phyloP scores from a whole-genome alignment of 345 rosid genomes.

The Reutealis trisperma region DNA sequence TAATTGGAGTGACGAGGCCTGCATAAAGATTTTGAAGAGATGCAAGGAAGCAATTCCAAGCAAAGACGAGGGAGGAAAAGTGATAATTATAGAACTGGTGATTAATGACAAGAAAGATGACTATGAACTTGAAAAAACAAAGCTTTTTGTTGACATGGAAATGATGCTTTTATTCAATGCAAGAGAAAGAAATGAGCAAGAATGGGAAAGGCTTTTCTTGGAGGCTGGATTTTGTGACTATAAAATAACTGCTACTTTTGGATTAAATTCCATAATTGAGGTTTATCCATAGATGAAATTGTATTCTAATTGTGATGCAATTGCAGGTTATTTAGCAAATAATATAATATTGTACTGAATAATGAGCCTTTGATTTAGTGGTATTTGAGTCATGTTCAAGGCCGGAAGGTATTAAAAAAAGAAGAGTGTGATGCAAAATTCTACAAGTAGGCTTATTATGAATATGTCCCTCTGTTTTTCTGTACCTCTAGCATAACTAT shows the following conservation, averaged over 20 bases:
- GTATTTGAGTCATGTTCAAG: too few relatives aligned
- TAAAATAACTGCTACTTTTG: slow-evolving; percentile 18
- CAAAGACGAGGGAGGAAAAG: slow-evolving; percentile 31
- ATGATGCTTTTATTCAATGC: slow-evolving; percentile 18
- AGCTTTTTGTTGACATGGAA: slow-evolving; percentile 25
- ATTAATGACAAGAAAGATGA: slow-evolving; percentile 31
- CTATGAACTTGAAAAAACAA: slow-evolving; percentile 14
- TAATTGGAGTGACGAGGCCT: slow-evolving; percentile 25
- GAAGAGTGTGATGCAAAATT: too few relatives aligned
- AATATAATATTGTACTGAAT: too few relatives aligned
- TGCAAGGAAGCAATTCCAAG: slow-evolving; percentile 24
- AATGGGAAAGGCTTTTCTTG: slow-evolving; percentile 24
- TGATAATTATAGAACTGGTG: slow-evolving; percentile 39
- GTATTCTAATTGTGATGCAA: not conserved
- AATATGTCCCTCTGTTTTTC: too few relatives aligned
- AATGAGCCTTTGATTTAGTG: too few relatives aligned
- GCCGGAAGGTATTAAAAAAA: too few relatives aligned
- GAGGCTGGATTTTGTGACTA: slow-evolving; percentile 25
- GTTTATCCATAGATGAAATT: slow-evolving; percentile 18
- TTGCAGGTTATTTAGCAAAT: too few relatives aligned
- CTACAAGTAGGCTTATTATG: too few relatives aligned
- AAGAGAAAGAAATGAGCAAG: slow-evolving; percentile 20
- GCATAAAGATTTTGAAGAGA: slow-evolving; percentile 27
- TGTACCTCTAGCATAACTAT: too few relatives aligned
- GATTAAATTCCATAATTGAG: slow-evolving; percentile 23